Percentiles rank a stretch among this genome's conserved stretches.
Conservation (phyloP, 441 rosid species). For the Theobroma grandiflorum region DNA sequence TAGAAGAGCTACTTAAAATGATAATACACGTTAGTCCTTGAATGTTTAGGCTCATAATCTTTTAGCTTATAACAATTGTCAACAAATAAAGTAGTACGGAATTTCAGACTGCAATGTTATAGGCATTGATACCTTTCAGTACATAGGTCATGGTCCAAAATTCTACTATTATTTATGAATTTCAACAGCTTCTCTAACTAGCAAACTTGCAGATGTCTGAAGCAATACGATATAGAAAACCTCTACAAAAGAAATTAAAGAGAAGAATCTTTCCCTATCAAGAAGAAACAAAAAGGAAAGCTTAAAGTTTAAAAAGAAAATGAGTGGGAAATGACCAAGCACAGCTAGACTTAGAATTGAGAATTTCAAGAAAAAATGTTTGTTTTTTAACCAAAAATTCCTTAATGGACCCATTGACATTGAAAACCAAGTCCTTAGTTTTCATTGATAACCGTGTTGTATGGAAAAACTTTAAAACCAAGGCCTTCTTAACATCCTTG, state of each 20-base stretch:
- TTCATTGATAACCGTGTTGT: neutral
- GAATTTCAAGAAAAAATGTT: neutral
- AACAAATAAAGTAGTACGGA: slow-evolving; percentile 5
- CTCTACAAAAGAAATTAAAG: neutral
- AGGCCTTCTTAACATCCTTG: neutral
- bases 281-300: slow-evolving; percentile 16
- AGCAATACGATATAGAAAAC: neutral
- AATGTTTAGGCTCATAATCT: neutral
- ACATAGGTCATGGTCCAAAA: neutral
- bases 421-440: neutral
- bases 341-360: neutral
- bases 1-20: neutral
- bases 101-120: neutral
- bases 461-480: neutral
- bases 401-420: neutral
- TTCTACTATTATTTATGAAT: slow-evolving; percentile 6
- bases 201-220: neutral
- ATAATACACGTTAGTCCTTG: neutral
- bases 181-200: slow-evolving; percentile 12
- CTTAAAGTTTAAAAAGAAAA: neutral
- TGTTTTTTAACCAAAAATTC: neutral
- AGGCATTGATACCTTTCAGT: neutral
- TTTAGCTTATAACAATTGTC: neutral
- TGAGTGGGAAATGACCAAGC: neutral
- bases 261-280: neutral